phyloP scores from a whole-genome alignment of 768 basidiomycete genomes.

The Agaricus subrufescens region DNA sequence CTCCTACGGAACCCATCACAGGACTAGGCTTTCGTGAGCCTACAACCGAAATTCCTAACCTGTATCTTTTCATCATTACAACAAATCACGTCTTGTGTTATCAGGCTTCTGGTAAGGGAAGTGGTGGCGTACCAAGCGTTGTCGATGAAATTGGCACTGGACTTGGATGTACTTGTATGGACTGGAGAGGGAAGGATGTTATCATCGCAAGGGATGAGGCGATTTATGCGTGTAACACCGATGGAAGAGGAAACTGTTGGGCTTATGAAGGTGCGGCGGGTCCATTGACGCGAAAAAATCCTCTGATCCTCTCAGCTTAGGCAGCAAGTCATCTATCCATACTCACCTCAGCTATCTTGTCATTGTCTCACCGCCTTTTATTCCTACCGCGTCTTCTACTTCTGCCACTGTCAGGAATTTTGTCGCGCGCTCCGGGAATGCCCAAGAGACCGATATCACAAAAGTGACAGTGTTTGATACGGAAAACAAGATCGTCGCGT shows the following conservation, averaged over 20 bases:
- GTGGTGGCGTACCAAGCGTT: constrained; percentile 57
- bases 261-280: constrained; percentile 82
- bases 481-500: constrained; percentile 88
- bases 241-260: constrained; percentile 79
- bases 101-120: constrained; percentile 67
- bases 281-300: background rate
- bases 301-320: constrained; percentile 24
- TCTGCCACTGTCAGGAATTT: constrained; percentile 76
- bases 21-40: constrained; percentile 85
- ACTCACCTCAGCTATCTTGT: constrained; percentile 82
- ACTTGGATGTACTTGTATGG: constrained; percentile 81
- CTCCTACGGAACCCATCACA: constrained; percentile 84
- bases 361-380: constrained; percentile 83
- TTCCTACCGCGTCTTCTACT: constrained; percentile 57
- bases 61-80: constrained; percentile 84
- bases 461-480: constrained; percentile 87
- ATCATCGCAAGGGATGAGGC: constrained; percentile 90
- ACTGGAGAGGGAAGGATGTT: constrained; percentile 67
- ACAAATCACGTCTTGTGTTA: constrained; percentile 77
- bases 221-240: constrained; percentile 78
- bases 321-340: constrained; percentile 73
- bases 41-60: constrained; percentile 32
- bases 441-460: constrained; percentile 55
- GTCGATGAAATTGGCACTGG: constrained; percentile 87
- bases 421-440: constrained; percentile 45